Evolutionary conservation across 2,329 filamentous ascomycete genomes (phyloP).

Genomic region (Penicillium sp.): DNA sequence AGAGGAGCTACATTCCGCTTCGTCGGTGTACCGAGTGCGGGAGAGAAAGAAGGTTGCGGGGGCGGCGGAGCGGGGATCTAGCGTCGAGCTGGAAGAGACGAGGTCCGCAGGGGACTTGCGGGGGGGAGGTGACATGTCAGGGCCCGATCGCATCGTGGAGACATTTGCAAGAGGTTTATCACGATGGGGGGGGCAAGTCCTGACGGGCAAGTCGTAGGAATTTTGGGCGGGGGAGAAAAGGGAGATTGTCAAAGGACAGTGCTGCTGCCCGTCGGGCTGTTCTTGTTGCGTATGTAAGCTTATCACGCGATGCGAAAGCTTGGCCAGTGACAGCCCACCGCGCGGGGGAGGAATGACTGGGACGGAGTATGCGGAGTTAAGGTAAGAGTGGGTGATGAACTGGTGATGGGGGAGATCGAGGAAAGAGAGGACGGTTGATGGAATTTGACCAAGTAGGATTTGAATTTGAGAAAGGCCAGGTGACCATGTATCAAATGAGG

Average conservation of each 20-base stretch:
- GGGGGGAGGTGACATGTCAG: constrained; percentile 29
- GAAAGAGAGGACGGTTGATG: no score
- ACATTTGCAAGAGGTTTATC: constrained; percentile 3
- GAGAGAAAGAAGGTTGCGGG: constrained; percentile 57
- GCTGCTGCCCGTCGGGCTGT: background rate
- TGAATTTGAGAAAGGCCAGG: no score
- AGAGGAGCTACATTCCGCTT: constrained; percentile 37
- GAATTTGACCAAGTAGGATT: no score
- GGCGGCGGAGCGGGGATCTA: constrained; percentile 34
- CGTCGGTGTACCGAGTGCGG: constrained; percentile 40
- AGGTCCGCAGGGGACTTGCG: constrained; percentile 33
- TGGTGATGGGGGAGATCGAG: no score
- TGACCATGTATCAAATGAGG: no score
- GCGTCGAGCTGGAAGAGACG: constrained; percentile 22
- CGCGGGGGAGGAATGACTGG: no score
- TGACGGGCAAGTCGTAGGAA: no score
- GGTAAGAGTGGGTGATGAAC: no score
- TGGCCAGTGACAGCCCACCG: background rate
- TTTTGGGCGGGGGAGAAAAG: background rate
- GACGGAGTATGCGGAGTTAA: no score
- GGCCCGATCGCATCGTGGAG: constrained; percentile 34
- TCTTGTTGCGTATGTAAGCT: constrained; percentile 17
- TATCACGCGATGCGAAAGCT: constrained; percentile 6
- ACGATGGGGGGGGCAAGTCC: background rate
- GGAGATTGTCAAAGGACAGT: background rate